Percentiles rank a stretch among this genome's conserved stretches.
These are phyloP conservation scores for Saccharum officinarum DNA, from an alignment of 176 grass and related monocot species.

Conservation along the genomic window DNA sequence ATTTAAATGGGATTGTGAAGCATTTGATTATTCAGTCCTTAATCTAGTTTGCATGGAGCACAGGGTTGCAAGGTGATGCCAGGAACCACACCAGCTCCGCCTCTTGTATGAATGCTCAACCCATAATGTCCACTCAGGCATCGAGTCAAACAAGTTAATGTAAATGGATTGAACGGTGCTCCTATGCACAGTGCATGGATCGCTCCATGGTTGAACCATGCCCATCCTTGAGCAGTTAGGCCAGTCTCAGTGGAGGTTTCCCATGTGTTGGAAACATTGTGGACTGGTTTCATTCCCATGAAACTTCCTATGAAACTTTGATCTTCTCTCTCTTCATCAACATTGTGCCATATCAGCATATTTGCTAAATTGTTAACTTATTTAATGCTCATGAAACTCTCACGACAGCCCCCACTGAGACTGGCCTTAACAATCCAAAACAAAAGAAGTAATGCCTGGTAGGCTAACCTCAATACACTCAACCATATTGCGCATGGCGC, in stretches of 20 bases:
- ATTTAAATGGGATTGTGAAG: neutral
- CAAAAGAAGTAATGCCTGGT: neutral
- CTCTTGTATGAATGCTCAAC: neutral
- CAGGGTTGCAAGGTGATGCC: neutral
- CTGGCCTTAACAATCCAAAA: neutral
- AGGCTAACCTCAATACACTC: neutral
- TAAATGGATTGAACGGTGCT: neutral
- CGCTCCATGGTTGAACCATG: neutral
- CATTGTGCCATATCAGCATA: neutral
- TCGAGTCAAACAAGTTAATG: neutral
- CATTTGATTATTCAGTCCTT: neutral
- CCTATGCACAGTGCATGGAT: neutral
- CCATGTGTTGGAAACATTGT: neutral
- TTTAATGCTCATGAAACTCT: neutral
- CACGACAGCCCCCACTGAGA: neutral
- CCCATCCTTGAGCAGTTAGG: too few species aligned
- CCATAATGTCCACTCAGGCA: neutral
- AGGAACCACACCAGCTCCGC: neutral
- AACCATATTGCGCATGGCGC: neutral
- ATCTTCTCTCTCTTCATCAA: neutral
- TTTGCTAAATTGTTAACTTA: neutral
- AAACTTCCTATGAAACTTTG: neutral
- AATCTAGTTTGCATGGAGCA: neutral
- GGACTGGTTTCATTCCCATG: neutral
- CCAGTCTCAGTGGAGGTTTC: too few species aligned